These are phyloP conservation scores for Dichotomocladium elegans DNA, from an alignment of 371 early-diverging fungal genomes.

Conservation along the genomic window DNA sequence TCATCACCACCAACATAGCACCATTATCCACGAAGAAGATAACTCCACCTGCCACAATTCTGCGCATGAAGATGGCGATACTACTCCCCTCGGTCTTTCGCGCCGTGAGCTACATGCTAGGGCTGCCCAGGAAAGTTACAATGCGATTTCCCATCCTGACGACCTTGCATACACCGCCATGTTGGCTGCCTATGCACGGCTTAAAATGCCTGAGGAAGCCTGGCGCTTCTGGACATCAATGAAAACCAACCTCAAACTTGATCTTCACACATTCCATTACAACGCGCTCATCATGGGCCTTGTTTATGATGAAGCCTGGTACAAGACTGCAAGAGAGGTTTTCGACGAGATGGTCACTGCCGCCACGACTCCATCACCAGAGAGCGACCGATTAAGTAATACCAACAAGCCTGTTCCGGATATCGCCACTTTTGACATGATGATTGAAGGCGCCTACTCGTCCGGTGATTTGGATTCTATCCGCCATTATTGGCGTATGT, in stretches of 20 bases:
- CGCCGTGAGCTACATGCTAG: slow-evolving; percentile 9
- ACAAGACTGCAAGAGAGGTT: slow-evolving; percentile 17
- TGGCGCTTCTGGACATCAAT: slow-evolving; percentile 30
- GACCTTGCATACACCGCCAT: slow-evolving; percentile 18
- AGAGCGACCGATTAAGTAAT: too few relatives aligned
- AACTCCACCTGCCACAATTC: neutral
- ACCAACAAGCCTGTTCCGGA: too few relatives aligned
- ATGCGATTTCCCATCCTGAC: slow-evolving; percentile 16
- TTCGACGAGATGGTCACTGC: slow-evolving; percentile 23
- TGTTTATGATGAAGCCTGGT: slow-evolving; percentile 18
- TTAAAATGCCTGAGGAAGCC: slow-evolving; percentile 24
- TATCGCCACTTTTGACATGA: slow-evolving; percentile 20
- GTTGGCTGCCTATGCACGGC: slow-evolving; percentile 17
- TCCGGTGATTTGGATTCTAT: slow-evolving; percentile 18
- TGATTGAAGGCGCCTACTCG: slow-evolving; percentile 23
- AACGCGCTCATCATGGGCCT: slow-evolving; percentile 27
- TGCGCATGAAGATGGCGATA: neutral
- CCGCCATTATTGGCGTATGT: slow-evolving; percentile 8
- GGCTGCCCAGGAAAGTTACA: slow-evolving; percentile 6
- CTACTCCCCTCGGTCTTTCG: too few relatives aligned
- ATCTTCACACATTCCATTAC: slow-evolving; percentile 15
- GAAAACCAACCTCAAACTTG: neutral
- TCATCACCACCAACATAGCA: neutral
- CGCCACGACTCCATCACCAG: neutral
- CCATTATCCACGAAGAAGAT: neutral